Conservation (phyloP, 345 rosid species). For the Eutrema japonicum region DNA sequence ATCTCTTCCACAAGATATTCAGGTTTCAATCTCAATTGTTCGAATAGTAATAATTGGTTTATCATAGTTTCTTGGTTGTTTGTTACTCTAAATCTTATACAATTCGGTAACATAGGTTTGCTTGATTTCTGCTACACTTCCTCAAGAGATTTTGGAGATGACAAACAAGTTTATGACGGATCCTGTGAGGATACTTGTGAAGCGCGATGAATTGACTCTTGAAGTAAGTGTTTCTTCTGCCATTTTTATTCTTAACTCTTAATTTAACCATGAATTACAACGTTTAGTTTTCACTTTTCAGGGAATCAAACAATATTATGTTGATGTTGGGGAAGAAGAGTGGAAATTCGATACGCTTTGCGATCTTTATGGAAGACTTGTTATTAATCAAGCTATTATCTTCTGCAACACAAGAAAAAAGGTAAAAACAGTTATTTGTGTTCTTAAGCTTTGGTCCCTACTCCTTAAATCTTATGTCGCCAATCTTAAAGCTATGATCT, state of each 20-base stretch:
- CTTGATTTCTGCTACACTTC: constrained; percentile 94
- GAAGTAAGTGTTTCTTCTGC: constrained; percentile 53
- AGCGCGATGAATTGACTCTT: constrained; percentile 89
- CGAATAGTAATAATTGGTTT: neutral
- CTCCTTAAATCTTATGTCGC: neutral
- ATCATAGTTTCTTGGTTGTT: neutral
- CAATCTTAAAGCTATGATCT: constrained; percentile 9
- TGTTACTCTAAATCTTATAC: neutral
- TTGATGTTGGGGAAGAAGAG: constrained; percentile 92
- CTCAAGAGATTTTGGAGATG: constrained; percentile 95
- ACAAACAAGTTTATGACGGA: constrained; percentile 94
- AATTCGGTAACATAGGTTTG: constrained; percentile 55
- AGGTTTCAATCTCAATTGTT: constrained; percentile 50
- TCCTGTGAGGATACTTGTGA: constrained; percentile 93
- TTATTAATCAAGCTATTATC: constrained; percentile 90
- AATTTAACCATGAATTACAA: neutral
- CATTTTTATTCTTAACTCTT: neutral
- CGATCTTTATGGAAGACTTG: constrained; percentile 92
- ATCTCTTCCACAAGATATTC: constrained; percentile 93
- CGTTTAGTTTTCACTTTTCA: constrained; percentile 5
- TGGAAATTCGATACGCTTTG: constrained; percentile 97
- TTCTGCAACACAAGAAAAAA: constrained; percentile 96
- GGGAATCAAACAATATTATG: constrained; percentile 93
- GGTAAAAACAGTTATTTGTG: constrained; percentile 44
- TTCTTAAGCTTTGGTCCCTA: constrained; percentile 12